Base-by-base conservation (phyloP, 108 stramenopile genomes). In the Cyclotella kingstonii region DNA sequence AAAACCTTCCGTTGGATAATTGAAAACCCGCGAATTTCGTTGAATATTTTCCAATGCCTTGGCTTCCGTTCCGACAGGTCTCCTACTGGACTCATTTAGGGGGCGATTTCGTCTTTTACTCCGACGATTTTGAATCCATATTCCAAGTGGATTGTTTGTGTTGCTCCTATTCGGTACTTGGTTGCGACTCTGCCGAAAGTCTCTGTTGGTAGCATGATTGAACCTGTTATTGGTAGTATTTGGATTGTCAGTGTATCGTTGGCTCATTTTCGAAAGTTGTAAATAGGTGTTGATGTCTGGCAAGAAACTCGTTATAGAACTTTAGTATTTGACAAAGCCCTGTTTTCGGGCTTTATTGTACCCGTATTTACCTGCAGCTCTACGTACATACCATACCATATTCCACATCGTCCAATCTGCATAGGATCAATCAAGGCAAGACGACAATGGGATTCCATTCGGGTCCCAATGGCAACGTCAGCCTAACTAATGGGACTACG, bases 1-100 rank as follows among this genome's bases (percentile, higher is more conserved):
- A 51, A 81, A 84, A 34, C 83, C 83, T 23, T 55, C 55, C 5
- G 25, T 4, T 26, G 83, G 83, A 54, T 84, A 84, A 2, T 57
- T 47, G 62, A 84, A 75, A 28, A 40, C 15, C 28, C 46, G 54
- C 4, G 60, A 54, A 30, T 75, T 75, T 0, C 31, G 19, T 39
- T 40, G 4, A 12, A 63, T 65, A 18, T 75, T 63, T 39, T 48
- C 10, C 19, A 75, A 31, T 35, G 73, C 73, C 6, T 63, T 51
- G 38, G 67, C 68, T 63, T 75, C 73, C 7, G 73, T 75, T 12
- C 73, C 73, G 10, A 75, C 73, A 4, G 56, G 45, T 22, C 46
- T 43, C 0, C 39, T 14, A 36, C 17, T 22, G 34, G 19, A 27
- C 18, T 50, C 36, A 38, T 66, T 26, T 22, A 21, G 30, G 4